Evolutionary conservation across 345 rosid genomes (phyloP).

Genomic region (Excoecaria cochinchinensis): DNA sequence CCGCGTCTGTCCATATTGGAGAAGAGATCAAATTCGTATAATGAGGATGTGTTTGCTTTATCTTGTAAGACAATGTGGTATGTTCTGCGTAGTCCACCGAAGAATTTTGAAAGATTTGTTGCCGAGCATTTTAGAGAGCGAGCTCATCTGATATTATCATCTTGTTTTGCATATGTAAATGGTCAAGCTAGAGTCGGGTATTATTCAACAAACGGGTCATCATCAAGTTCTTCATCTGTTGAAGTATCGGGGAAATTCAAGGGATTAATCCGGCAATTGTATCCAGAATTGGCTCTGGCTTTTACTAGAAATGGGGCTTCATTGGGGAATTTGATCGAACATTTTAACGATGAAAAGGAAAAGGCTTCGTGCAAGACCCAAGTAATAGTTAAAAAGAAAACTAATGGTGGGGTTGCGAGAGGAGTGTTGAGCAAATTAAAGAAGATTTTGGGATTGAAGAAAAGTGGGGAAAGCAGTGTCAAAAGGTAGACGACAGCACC

Average conservation of each 20-base stretch:
- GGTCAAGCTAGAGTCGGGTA: constrained; percentile 41
- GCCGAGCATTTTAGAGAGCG: constrained; percentile 39
- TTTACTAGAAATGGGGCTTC: constrained; percentile 35
- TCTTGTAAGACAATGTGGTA: constrained; percentile 42
- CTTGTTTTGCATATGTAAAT: constrained; percentile 35
- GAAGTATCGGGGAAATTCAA: constrained; percentile 32
- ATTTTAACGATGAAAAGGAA: constrained; percentile 14
- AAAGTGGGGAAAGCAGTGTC: neutral
- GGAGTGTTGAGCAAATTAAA: constrained; percentile 28
- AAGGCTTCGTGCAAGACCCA: neutral
- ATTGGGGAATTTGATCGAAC: constrained; percentile 25
- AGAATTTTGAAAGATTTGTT: constrained; percentile 44
- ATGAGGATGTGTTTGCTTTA: constrained; percentile 34
- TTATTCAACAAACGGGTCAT: constrained; percentile 13
- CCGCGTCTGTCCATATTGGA: constrained; percentile 25
- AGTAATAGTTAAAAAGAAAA: neutral
- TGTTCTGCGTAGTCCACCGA: constrained; percentile 36
- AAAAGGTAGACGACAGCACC: neutral
- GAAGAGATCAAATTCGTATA: constrained; percentile 36
- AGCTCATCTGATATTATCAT: constrained; percentile 30
- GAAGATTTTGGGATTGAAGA: constrained; percentile 39
- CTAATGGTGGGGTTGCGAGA: constrained; percentile 17
- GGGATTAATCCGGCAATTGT: constrained; percentile 27
- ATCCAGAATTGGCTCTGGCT: constrained; percentile 23
- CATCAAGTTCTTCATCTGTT: neutral